Conservation (phyloP, 1,284 basidiomycete species). For the Bjerkandera adusta region DNA sequence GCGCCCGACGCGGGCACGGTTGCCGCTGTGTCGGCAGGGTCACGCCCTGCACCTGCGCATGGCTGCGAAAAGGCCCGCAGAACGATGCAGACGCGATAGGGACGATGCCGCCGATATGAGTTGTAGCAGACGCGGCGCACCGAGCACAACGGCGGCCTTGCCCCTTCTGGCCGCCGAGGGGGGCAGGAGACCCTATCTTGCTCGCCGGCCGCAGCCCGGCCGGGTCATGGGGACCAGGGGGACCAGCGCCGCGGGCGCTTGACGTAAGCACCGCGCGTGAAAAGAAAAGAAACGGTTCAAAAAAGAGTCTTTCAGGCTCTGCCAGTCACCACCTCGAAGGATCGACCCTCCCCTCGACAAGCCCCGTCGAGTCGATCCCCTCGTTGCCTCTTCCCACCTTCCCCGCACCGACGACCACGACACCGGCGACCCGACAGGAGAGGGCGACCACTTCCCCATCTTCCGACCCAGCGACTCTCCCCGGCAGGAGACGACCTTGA, state of each 20-base stretch:
- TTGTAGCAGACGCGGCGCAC: too few species aligned
- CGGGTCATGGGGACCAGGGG: slow-evolving; percentile 4
- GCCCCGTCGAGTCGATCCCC: slow-evolving; percentile 34
- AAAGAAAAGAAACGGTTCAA: slow-evolving; percentile 10
- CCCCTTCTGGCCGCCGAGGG: too few species aligned
- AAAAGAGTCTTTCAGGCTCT: slow-evolving; percentile 8
- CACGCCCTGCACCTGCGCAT: background rate
- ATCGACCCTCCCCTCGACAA: slow-evolving; percentile 39
- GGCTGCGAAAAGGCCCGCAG: background rate
- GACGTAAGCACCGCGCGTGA: slow-evolving; percentile 11
- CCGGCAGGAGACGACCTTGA: slow-evolving; percentile 20
- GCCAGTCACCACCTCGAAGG: slow-evolving; percentile 37
- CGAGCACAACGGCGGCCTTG: too few species aligned
- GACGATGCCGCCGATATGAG: slow-evolving; percentile 9
- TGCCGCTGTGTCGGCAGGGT: too few species aligned
- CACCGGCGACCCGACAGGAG: slow-evolving; percentile 36
- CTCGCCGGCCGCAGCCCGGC: slow-evolving; percentile 3
- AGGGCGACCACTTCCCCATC: slow-evolving; percentile 27
- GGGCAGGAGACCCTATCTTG: background rate
- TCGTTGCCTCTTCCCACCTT: slow-evolving; percentile 35
- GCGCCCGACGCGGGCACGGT: too few species aligned
- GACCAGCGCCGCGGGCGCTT: slow-evolving; percentile 7
- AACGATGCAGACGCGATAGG: slow-evolving; percentile 5
- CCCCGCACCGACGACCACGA: slow-evolving; percentile 40
- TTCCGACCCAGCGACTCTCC: slow-evolving; percentile 28